Evolutionary conservation across 192 early-diverging fungal genomes (phyloP), one percentile per base, ranked within the genome.

Genomic region (Podila minutissima): DNA sequence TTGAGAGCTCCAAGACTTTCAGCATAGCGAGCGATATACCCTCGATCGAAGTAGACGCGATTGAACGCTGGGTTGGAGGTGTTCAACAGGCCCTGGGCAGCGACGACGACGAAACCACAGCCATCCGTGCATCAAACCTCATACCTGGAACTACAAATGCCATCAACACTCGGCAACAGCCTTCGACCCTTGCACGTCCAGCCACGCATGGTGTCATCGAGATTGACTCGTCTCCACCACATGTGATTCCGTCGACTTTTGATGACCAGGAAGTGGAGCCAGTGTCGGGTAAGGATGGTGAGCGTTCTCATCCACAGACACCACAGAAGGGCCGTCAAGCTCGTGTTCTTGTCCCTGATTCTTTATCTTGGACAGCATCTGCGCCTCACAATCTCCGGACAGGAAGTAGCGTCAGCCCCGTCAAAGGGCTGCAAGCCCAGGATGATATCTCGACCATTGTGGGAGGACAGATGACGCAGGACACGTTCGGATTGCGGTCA

Each of bases 11-110:
- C n/a, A 38, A 38, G 33, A n/a, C 62, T 20, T 29, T 35, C 20
- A 37, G 33, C 33, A 19, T n/a, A 3, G 32, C 19, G 5, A 35
- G 20, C 33, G 35, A n/a, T 37, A 32, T 63, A 35, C 62, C 62
- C 15, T 63, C 62, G 20, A 63, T 63, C 35, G 62, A 33, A 37
- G 33, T 63, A 17, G 35, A 63, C 62, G 20, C 28, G 33, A 63
- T 63, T 38, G 35, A 29, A 22, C 62, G 62, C 62, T 63, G 62
- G 62, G 33, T 63, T 20, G 62, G 62, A 38, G 62, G 62, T 22
- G 62, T 63, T 35, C 62, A 41, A 38, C 1, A 63, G 37, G 62
- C 62, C 11, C 3, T 41, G 29, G 10, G 35, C 24, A 17, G 53
- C 41, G 53, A 55, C 24, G n/a, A 55, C n/a, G 20, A 55, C 41